Evolutionary conservation across 805 yeast genomes (phyloP).

Genomic region (Kodamaea kaohsiungensis): DNA sequence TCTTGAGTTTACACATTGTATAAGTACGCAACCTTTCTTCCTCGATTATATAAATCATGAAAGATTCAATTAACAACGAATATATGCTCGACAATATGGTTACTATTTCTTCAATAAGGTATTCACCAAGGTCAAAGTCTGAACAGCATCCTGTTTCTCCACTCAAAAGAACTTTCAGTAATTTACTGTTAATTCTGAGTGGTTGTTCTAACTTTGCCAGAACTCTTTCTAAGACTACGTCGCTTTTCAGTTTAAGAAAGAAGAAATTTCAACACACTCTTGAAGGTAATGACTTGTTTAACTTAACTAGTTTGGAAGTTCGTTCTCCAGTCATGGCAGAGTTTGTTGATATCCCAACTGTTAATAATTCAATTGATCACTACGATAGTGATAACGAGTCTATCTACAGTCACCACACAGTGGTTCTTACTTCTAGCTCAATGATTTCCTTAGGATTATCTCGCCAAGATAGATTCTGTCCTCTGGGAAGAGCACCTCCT

Average conservation of each 20-base stretch:
- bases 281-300: neutral
- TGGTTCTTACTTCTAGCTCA: neutral
- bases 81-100: neutral
- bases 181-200: neutral
- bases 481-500: slow-evolving; percentile 1
- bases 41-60: neutral
- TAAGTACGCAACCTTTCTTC: neutral
- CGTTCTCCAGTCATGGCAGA: neutral
- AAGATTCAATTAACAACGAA: neutral
- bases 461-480: neutral
- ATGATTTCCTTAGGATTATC: slow-evolving; percentile 1
- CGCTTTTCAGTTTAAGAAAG: neutral
- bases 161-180: neutral
- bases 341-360: slow-evolving; percentile 1
- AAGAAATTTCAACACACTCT: neutral
- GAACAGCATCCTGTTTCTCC: neutral
- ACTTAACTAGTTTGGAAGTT: slow-evolving; percentile 8
- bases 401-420: neutral
- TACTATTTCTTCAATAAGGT: neutral
- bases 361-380: neutral
- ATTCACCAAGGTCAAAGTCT: neutral
- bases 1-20: too few species aligned
- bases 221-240: neutral
- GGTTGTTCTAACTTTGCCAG: neutral
- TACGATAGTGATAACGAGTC: slow-evolving; percentile 1